Evolutionary conservation across 148 eudicot species (phyloP).

Genomic region (Vaccinium macrocarpon): DNA sequence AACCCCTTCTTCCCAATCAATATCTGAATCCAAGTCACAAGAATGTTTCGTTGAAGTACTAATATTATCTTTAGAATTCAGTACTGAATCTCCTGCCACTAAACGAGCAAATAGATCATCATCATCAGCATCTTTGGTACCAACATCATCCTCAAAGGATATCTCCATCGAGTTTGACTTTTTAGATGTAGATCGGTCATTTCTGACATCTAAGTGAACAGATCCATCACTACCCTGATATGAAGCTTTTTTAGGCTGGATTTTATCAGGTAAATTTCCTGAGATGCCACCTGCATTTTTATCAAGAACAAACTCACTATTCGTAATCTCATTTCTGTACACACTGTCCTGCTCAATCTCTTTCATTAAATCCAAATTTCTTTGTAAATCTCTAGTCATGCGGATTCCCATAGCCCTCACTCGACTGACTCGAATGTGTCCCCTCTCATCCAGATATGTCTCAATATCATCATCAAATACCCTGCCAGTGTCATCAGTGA

Average conservation of each 20-base stretch:
- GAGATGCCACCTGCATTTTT: slow-evolving; percentile 21
- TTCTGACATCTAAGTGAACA: slow-evolving; percentile 21
- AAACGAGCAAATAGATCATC: slow-evolving; percentile 64
- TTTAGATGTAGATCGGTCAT: slow-evolving; percentile 22
- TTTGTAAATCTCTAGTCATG: slow-evolving; percentile 92
- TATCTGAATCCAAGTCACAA: slow-evolving; percentile 48
- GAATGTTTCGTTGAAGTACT: slow-evolving; percentile 21
- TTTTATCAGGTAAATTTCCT: slow-evolving; percentile 16
- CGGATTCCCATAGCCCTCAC: slow-evolving; percentile 89
- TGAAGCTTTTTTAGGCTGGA: slow-evolving; percentile 25
- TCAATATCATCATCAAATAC: slow-evolving; percentile 46
- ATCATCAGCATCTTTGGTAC: slow-evolving; percentile 49
- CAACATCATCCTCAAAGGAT: slow-evolving; percentile 61
- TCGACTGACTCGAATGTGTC: slow-evolving; percentile 65
- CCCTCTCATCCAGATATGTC: slow-evolving; percentile 75
- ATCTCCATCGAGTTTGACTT: slow-evolving; percentile 50
- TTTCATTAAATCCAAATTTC: slow-evolving; percentile 86
- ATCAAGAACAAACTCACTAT: slow-evolving; percentile 20
- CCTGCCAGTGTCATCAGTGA: slow-evolving; percentile 32
- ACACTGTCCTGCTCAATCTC: slow-evolving; percentile 54
- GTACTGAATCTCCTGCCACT: slow-evolving; percentile 54
- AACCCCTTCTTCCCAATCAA: slow-evolving; percentile 79
- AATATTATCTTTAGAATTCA: slow-evolving; percentile 31
- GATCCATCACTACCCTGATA: slow-evolving; percentile 22
- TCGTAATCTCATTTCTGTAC: slow-evolving; percentile 16